phyloP scores from a whole-genome alignment of 352 stramenopile genomes.

The Phytophthora lateralis region DNA sequence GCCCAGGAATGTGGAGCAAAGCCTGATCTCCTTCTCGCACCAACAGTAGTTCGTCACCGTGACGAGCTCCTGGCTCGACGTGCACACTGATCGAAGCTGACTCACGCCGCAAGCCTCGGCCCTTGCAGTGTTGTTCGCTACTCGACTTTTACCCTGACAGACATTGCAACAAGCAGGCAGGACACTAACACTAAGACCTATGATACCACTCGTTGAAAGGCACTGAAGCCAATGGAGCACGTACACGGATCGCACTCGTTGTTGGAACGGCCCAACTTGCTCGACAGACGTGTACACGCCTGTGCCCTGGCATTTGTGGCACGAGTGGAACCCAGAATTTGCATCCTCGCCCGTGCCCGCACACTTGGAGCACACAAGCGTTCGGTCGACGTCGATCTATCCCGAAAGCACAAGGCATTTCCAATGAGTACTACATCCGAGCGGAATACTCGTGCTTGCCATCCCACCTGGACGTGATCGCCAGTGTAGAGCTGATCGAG shows the following conservation, averaged over 20 bases:
- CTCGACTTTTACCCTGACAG: conserved; percentile 41
- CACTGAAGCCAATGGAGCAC: conserved; percentile 1
- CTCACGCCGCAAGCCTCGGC: conserved; percentile 31
- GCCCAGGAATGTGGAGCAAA: neutral
- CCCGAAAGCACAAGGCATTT: neutral
- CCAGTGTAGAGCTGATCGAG: conserved; percentile 48
- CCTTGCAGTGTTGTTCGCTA: conserved; percentile 49
- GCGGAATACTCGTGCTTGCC: neutral
- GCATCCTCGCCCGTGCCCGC: conserved; percentile 42
- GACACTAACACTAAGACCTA: neutral
- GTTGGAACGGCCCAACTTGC: conserved; percentile 46
- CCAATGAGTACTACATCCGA: neutral
- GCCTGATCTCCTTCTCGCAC: conserved; percentile 2
- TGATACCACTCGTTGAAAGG: neutral
- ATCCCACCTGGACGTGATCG: conserved; percentile 12
- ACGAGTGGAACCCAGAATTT: conserved; percentile 42
- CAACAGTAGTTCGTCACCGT: conserved; percentile 42
- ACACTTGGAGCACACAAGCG: conserved; percentile 48
- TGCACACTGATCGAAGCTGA: conserved; percentile 26
- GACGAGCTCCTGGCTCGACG: conserved; percentile 38
- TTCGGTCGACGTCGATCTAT: conserved; percentile 24
- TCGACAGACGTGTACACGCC: conserved; percentile 37
- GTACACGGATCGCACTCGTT: conserved; percentile 45
- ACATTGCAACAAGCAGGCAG: conserved; percentile 35
- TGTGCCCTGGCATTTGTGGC: conserved; percentile 44